A percentile compares a stretch with the other conserved stretches of the same genome.
phyloP scores from a whole-genome alignment of 768 basidiomycete species.

The Russula compacta region DNA sequence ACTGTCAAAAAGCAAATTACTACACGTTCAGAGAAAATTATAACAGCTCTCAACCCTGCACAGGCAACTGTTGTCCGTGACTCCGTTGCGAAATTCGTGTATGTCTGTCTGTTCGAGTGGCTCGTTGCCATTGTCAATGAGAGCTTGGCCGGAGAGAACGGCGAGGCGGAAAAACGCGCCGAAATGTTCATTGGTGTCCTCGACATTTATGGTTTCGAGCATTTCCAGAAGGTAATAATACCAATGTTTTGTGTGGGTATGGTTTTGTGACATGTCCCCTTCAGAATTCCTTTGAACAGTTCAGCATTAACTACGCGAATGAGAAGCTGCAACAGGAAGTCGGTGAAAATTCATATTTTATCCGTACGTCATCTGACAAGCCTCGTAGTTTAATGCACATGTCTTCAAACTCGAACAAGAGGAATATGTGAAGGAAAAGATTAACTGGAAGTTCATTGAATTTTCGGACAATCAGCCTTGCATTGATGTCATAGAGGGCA shows the following conservation, averaged over 20 bases:
- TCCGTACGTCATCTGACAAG: background rate
- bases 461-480: conserved; percentile 99
- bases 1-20: conserved; percentile 95
- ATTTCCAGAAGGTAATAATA: conserved; percentile 76
- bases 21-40: conserved; percentile 92
- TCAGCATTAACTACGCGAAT: conserved; percentile 99
- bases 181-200: conserved; percentile 99
- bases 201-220: conserved; percentile 97
- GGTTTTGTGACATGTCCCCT: background rate
- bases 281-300: conserved; percentile 91
- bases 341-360: conserved; percentile 16
- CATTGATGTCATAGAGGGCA: conserved; percentile 97
- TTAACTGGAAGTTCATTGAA: conserved; percentile 99
- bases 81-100: conserved; percentile 96
- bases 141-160: conserved; percentile 89
- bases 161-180: conserved; percentile 79
- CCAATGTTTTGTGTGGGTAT: background rate
- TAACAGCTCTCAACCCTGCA: conserved; percentile 72
- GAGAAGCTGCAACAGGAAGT: conserved; percentile 98
- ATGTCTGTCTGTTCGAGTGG: conserved; percentile 99
- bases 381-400: conserved; percentile 86
- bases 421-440: conserved; percentile 96
- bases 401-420: conserved; percentile 99
- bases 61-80: conserved; percentile 94
- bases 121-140: conserved; percentile 96